Conservation (phyloP, 768 basidiomycete species). For the Chalciporus piperatus region DNA sequence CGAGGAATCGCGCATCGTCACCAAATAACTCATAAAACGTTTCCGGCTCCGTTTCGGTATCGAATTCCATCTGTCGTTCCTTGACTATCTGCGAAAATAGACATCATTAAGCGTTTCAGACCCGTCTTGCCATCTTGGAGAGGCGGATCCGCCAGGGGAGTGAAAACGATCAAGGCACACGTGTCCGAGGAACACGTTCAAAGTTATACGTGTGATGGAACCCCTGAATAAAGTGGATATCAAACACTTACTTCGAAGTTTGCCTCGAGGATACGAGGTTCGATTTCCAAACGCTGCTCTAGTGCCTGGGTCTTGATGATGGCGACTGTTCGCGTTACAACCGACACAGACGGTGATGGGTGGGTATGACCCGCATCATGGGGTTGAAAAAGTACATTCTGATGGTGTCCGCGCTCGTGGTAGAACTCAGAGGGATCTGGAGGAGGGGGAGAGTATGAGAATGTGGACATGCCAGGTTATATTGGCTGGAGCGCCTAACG, state of each 20-base stretch:
- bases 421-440: constrained; percentile 17
- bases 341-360: constrained; percentile 9
- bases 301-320: constrained; percentile 84
- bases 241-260: constrained; percentile 67
- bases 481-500: constrained; percentile 1
- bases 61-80: constrained; percentile 87
- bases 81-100: constrained; percentile 63
- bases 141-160: constrained; percentile 14
- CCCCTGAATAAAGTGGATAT: constrained; percentile 6
- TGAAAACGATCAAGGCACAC: not conserved
- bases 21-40: constrained; percentile 79
- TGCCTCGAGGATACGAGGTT: constrained; percentile 73
- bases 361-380: constrained; percentile 6
- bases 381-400: not conserved
- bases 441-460: constrained; percentile 12
- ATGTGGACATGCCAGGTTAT: constrained; percentile 21
- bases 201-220: not conserved
- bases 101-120: constrained; percentile 12
- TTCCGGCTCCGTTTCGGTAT: constrained; percentile 78
- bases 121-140: constrained; percentile 9
- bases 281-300: constrained; percentile 72
- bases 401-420: constrained; percentile 8
- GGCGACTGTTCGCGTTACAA: constrained; percentile 64
- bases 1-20: constrained; percentile 67
- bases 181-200: constrained; percentile 8